These are phyloP conservation scores for Nephelium lappaceum DNA, from an alignment of 345 rosid genomes.

Conservation along the genomic window DNA sequence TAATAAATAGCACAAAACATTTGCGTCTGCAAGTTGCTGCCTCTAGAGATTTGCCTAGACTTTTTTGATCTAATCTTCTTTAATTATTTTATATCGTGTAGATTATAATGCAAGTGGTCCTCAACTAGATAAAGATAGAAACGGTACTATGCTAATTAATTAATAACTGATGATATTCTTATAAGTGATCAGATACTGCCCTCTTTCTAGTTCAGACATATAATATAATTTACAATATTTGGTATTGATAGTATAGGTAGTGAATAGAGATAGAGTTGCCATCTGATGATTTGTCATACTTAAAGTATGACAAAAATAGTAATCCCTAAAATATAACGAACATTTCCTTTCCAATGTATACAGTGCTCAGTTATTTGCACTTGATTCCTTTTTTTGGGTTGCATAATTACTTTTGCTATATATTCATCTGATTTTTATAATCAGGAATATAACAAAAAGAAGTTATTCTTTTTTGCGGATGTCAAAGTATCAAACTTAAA, in stretches of 20 bases:
- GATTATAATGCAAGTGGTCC: constrained; percentile 29
- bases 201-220: background rate
- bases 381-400: too few relatives aligned
- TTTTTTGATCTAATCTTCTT: constrained; percentile 38
- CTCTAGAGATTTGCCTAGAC: constrained; percentile 36
- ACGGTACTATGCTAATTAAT: background rate
- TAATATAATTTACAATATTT: background rate
- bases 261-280: background rate
- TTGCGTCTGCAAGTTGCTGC: constrained; percentile 47
- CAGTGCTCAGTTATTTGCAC: too few relatives aligned
- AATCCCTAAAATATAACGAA: too few relatives aligned
- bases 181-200: constrained; percentile 20
- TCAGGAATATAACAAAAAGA: too few relatives aligned
- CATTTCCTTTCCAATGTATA: too few relatives aligned
- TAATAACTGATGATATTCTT: background rate
- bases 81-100: constrained; percentile 5
- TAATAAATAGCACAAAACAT: constrained; percentile 22
- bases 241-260: background rate
- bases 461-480: too few relatives aligned
- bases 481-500: too few relatives aligned
- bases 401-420: too few relatives aligned
- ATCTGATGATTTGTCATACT: constrained; percentile 7
- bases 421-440: too few relatives aligned
- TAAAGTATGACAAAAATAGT: background rate
- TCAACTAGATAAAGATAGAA: constrained; percentile 13